A percentile compares a stretch with the other conserved stretches of the same genome.
phyloP scores from a whole-genome alignment of 2,329 filamentous ascomycete species.

The Trichoderma citrinoviride region DNA sequence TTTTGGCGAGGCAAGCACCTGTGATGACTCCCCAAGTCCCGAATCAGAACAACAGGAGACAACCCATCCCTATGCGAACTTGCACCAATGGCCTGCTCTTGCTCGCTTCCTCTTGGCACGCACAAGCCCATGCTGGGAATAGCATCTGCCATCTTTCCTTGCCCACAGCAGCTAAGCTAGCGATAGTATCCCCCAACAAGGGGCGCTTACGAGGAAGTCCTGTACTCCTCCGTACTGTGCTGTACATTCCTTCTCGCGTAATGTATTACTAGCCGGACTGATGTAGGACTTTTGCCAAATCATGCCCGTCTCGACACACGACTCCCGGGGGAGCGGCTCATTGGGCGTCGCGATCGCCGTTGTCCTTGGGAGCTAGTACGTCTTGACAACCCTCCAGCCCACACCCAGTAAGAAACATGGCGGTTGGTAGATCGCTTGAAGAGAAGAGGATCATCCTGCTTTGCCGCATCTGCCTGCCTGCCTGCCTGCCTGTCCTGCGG shows the following conservation, averaged over 20 bases:
- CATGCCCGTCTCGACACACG: not conserved
- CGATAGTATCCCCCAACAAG: not conserved
- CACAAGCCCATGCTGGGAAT: constrained; percentile 13
- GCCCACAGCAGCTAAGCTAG: not conserved
- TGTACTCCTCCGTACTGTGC: no score
- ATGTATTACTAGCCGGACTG: not conserved
- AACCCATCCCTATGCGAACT: not conserved
- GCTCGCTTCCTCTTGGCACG: not conserved
- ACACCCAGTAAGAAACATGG: no score
- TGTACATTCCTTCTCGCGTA: no score
- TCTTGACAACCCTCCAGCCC: not conserved
- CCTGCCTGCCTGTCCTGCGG: no score
- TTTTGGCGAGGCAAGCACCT: not conserved
- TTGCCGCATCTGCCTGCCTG: not conserved
- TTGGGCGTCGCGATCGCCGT: constrained; percentile 7
- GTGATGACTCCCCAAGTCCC: not conserved
- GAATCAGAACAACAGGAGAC: not conserved
- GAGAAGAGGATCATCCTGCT: not conserved
- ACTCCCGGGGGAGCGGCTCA: not conserved
- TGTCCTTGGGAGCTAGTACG: constrained; percentile 4
- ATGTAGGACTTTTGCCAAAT: not conserved
- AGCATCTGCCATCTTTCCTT: not conserved
- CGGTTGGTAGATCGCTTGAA: not conserved
- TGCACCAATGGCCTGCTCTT: not conserved
- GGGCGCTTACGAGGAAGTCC: not conserved